Percentiles rank a stretch among this genome's conserved stretches.
phyloP scores from a whole-genome alignment of 2,329 filamentous ascomycete species.

The Apiospora saccharicola region DNA sequence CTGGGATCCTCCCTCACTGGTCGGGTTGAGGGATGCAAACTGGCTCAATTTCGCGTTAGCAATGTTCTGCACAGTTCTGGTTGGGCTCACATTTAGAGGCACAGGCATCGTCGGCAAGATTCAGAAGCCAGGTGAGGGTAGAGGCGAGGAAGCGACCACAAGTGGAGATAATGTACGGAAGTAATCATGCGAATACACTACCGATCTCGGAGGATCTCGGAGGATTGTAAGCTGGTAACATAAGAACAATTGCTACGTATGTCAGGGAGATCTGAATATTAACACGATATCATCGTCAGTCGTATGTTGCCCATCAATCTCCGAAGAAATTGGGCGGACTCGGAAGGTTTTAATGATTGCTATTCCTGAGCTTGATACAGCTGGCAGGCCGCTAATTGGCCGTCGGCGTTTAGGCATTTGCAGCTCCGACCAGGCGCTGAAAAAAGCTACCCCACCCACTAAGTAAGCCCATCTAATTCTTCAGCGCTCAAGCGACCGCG shows the following conservation, averaged over 20 bases:
- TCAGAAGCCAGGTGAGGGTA: conserved; percentile 24
- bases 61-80: conserved; percentile 51
- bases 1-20: conserved; percentile 56
- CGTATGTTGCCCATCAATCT: too few relatives aligned
- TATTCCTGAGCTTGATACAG: too few relatives aligned
- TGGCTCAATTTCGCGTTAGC: conserved; percentile 62
- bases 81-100: conserved; percentile 57
- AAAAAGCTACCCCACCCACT: not conserved
- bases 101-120: conserved; percentile 60
- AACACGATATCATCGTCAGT: not conserved
- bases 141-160: conserved; percentile 32
- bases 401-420: not conserved
- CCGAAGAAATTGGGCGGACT: too few relatives aligned
- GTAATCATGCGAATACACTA: conserved; percentile 70
- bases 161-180: conserved; percentile 43
- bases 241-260: conserved; percentile 48
- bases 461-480: not conserved
- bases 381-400: not conserved
- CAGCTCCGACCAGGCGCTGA: not conserved
- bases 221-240: conserved; percentile 40
- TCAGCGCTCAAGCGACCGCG: not conserved
- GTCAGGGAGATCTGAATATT: not conserved
- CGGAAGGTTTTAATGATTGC: conserved; percentile 38
- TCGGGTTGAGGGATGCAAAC: conserved; percentile 56
- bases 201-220: conserved; percentile 60